A percentile compares a stretch with the other conserved stretches of the same genome.
These are phyloP conservation scores for Paramyrothecium sp. DNA, from an alignment of 2,329 filamentous ascomycete genomes.

Conservation along the genomic window DNA sequence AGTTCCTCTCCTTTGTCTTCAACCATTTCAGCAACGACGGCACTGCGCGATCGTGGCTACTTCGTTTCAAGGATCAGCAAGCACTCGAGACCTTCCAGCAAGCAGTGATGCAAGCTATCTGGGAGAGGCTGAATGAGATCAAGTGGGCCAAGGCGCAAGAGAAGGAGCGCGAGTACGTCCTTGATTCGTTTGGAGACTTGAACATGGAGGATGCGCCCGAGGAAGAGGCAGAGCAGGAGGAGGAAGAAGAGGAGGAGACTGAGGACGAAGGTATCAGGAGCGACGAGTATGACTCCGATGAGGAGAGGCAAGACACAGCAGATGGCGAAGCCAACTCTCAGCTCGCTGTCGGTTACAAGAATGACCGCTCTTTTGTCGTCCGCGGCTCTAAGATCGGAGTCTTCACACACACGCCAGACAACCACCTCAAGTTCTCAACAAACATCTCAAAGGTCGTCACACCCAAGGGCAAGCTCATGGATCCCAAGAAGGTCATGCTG, in stretches of 20 bases:
- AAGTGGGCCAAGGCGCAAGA: constrained; percentile 96
- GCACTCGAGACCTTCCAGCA: constrained; percentile 86
- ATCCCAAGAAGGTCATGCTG: constrained; percentile 94
- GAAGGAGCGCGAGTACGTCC: constrained; percentile 87
- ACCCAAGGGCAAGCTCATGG: constrained; percentile 82
- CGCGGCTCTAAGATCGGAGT: constrained; percentile 97
- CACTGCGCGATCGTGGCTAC: constrained; percentile 90
- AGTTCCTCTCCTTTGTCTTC: constrained; percentile 99
- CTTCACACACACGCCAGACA: constrained; percentile 93
- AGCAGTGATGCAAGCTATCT: constrained; percentile 90
- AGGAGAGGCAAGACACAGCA: constrained; percentile 73
- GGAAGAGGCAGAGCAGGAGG: constrained; percentile 46
- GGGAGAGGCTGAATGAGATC: constrained; percentile 91
- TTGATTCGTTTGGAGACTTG: constrained; percentile 93
- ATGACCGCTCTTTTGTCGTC: constrained; percentile 95
- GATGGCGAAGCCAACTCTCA: constrained; percentile 86
- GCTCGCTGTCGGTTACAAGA: constrained; percentile 93
- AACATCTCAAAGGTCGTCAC: constrained; percentile 96
- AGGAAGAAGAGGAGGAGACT: constrained; percentile 54
- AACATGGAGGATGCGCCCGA: constrained; percentile 76
- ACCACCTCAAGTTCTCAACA: constrained; percentile 92
- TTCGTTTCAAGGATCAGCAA: constrained; percentile 83
- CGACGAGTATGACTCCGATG: constrained; percentile 67
- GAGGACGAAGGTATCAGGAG: constrained; percentile 65
- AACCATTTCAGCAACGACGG: constrained; percentile 91